Evolutionary conservation across 768 basidiomycete species (phyloP), one percentile per base, ranked within the genome.

Genomic region (Trametes punicea): DNA sequence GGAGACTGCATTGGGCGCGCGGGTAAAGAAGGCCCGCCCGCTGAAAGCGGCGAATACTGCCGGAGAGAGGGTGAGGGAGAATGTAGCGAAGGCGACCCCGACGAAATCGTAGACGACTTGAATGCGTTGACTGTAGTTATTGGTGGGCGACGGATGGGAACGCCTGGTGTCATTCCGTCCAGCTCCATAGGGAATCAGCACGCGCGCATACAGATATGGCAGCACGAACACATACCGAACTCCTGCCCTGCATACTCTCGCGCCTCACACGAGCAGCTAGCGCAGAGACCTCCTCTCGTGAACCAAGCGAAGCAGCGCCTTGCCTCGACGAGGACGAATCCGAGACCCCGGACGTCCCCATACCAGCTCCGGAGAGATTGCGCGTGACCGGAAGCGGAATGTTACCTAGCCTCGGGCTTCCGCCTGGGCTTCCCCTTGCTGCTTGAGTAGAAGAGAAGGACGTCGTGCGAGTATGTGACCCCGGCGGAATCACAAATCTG

Each of bases 51-150:
- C 1, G 80, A 80, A 0, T 74, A 70, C 41, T 78, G 76, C 15
- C 78, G 71, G 3, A 78, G 67, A 7, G 77, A 79, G 8, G 79
- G 74, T 0, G 79, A 77, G 2, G 75, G 77, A 0, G 78, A 79
- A 60, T 79, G 75, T 0, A 79, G 61, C 1, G 78, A 80, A 0
- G 77, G 76, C 6, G 78, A 77, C 8, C 77, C 77, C 0, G 77
- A 67, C 3, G 79, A 81, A 11, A 80, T 71, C 0, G 80, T 77
- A 9, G 77, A 75, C 6, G 78, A 74, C 62, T 79, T 80, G 73
- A 80, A 80, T 15, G 78, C 76, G 54, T 77, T 72, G 2, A 79
- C 71, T 0, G 72, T 64, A 30, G 69, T 73, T 20, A 80, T 70
- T 25, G 70, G 72, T 3, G 75, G 71, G 41, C 69, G 71, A 15